Conservation (phyloP, 371 early-diverging fungal species). For the Actinomucor elegans region DNA sequence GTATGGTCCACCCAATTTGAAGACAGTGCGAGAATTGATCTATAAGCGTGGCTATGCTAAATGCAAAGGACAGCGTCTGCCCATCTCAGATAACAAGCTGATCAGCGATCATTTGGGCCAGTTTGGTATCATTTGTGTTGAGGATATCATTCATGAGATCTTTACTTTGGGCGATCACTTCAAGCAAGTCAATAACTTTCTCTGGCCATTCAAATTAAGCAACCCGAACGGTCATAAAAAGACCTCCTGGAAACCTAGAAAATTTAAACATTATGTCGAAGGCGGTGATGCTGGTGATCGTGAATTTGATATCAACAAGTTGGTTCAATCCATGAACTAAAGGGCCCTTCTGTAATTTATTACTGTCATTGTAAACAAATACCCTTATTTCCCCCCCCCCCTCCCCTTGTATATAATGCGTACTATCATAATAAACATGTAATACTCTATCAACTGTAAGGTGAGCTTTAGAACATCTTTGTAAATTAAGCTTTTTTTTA, state of each 20-base stretch:
- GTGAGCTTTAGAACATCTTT: no score
- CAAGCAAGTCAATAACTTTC: conserved; percentile 87
- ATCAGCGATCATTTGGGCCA: conserved; percentile 92
- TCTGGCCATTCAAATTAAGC: conserved; percentile 98
- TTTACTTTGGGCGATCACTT: conserved; percentile 93
- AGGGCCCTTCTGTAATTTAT: no score
- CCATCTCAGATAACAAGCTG: conserved; percentile 92
- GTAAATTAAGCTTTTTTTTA: no score
- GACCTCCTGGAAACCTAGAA: conserved; percentile 93
- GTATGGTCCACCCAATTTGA: conserved; percentile 95
- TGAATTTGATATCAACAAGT: conserved; percentile 91
- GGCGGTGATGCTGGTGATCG: conserved; percentile 98
- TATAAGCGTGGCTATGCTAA: conserved; percentile 99
- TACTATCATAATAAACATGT: no score
- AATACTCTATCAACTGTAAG: no score
- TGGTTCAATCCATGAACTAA: conserved; percentile 97
- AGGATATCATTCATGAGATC: conserved; percentile 99
- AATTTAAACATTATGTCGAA: conserved; percentile 94
- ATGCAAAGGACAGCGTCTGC: conserved; percentile 86
- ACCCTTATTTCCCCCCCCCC: not conserved
- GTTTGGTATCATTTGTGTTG: conserved; percentile 94
- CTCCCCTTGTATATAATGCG: not conserved
- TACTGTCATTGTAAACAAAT: no score
- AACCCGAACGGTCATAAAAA: conserved; percentile 74
- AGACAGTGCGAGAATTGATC: conserved; percentile 96